These are phyloP conservation scores for Malassezia obtusa DNA, from an alignment of 1,284 basidiomycete species.

Conservation along the genomic window DNA sequence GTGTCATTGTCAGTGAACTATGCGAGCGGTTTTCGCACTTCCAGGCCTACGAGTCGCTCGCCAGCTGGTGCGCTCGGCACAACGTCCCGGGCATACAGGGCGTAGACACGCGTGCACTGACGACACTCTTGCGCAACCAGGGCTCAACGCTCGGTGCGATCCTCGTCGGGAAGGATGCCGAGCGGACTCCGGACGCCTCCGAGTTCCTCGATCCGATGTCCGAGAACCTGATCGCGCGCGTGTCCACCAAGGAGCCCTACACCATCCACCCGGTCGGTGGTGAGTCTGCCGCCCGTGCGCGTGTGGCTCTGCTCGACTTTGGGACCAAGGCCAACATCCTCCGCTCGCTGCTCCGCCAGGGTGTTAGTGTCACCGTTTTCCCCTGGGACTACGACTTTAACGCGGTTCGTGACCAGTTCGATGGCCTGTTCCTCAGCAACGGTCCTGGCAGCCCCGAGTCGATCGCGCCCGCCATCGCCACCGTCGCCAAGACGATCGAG, in stretches of 20 bases:
- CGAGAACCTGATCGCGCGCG: slow-evolving; percentile 86
- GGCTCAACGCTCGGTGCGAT: slow-evolving; percentile 91
- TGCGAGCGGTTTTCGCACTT: slow-evolving; percentile 93
- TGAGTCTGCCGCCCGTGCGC: slow-evolving; percentile 52
- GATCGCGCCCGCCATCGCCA: slow-evolving; percentile 72
- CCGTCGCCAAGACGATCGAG: slow-evolving; percentile 63
- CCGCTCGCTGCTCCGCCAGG: slow-evolving; percentile 78
- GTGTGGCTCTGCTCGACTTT: slow-evolving; percentile 91
- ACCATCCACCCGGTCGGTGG: slow-evolving; percentile 76
- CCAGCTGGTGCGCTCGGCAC: slow-evolving; percentile 84
- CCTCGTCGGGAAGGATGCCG: slow-evolving; percentile 67
- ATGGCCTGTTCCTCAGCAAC: slow-evolving; percentile 92
- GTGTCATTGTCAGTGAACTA: slow-evolving; percentile 85
- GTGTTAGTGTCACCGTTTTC: slow-evolving; percentile 82
- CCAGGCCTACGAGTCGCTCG: slow-evolving; percentile 79
- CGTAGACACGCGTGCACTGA: slow-evolving; percentile 94
- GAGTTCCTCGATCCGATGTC: slow-evolving; percentile 70
- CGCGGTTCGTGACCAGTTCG: slow-evolving; percentile 70
- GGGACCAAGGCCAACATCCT: slow-evolving; percentile 96
- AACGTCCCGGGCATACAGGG: slow-evolving; percentile 88
- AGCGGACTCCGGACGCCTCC: slow-evolving; percentile 52
- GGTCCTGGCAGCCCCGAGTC: slow-evolving; percentile 88
- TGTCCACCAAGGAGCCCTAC: slow-evolving; percentile 77
- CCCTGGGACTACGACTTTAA: slow-evolving; percentile 98
- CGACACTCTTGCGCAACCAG: slow-evolving; percentile 82